Evolutionary conservation across 192 early-diverging fungal species (phyloP).

Genomic region (Phlyctochytrium planicorne): DNA sequence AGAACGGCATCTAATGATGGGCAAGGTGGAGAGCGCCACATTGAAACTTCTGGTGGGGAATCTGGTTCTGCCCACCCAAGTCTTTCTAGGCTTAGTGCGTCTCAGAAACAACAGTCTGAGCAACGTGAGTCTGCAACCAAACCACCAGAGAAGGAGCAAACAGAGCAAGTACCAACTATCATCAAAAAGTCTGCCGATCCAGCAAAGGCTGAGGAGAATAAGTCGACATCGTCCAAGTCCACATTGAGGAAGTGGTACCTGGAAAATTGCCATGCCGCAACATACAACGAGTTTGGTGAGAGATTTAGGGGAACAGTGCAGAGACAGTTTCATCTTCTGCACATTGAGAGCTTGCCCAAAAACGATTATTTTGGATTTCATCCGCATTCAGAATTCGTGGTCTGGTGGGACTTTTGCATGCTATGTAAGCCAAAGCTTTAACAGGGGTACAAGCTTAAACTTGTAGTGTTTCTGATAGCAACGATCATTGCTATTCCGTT

Average conservation of each 20-base stretch:
- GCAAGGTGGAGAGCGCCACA: no score
- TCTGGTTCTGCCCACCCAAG: no score
- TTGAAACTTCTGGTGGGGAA: no score
- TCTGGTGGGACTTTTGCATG: slow-evolving; percentile 38
- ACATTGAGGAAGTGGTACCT: not conserved
- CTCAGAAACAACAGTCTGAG: no score
- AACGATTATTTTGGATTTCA: slow-evolving; percentile 17
- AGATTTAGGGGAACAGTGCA: not conserved
- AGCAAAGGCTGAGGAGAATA: no score
- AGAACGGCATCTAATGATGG: not conserved
- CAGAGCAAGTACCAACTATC: not conserved
- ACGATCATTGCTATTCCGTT: slow-evolving; percentile 19
- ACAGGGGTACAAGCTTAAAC: not conserved
- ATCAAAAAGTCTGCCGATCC: no score
- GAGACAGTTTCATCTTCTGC: not conserved
- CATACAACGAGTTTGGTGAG: slow-evolving; percentile 6
- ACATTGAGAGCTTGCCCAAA: not conserved
- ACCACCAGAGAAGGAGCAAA: not conserved
- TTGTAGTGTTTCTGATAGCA: slow-evolving; percentile 17
- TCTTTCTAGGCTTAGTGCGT: no score
- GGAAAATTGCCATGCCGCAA: not conserved
- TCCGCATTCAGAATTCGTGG: slow-evolving; percentile 19
- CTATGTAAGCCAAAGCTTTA: slow-evolving; percentile 24
- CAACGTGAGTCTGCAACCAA: not conserved
- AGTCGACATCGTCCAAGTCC: not conserved